Evolutionary conservation across 129 eudicot species (phyloP).

Genomic region (Erigeron canadensis): DNA sequence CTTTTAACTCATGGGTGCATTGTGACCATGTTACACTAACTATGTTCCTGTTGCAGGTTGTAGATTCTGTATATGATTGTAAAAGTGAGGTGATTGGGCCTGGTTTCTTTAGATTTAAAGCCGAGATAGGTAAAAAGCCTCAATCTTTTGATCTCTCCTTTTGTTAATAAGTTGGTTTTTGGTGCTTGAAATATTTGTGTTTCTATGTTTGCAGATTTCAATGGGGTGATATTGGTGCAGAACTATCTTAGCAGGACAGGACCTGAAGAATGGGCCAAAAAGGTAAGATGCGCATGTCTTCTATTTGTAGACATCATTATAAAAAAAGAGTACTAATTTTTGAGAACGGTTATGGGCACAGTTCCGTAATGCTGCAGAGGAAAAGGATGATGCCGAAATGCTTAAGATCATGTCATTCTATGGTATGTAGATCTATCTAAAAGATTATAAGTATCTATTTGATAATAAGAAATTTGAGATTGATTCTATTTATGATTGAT

Average conservation of each 20-base stretch:
- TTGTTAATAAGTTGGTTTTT: background rate
- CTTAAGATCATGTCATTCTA: slow-evolving; percentile 82
- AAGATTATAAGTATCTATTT: background rate
- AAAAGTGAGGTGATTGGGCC: slow-evolving; percentile 99
- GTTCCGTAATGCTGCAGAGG: slow-evolving; percentile 79
- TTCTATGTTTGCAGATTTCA: slow-evolving; percentile 63
- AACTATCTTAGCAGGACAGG: slow-evolving; percentile 79
- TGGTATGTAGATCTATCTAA: slow-evolving; percentile 40
- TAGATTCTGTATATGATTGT: slow-evolving; percentile 93
- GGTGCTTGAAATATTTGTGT: background rate
- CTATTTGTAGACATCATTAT: background rate
- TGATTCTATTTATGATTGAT: background rate
- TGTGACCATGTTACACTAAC: slow-evolving; percentile 9
- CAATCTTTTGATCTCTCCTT: background rate
- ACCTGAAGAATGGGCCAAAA: slow-evolving; percentile 80
- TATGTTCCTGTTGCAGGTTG: slow-evolving; percentile 59
- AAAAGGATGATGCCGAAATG: slow-evolving; percentile 55
- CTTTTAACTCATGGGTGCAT: slow-evolving; percentile 3
- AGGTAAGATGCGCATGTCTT: slow-evolving; percentile 42
- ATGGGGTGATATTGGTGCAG: slow-evolving; percentile 87
- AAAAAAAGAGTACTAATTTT: background rate
- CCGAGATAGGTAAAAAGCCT: slow-evolving; percentile 72
- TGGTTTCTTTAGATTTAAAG: slow-evolving; percentile 95
- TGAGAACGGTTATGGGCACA: slow-evolving; percentile 22
- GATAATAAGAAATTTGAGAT: background rate